phyloP scores from a whole-genome alignment of 345 rosid species.

The Stellera chamaejasme region DNA sequence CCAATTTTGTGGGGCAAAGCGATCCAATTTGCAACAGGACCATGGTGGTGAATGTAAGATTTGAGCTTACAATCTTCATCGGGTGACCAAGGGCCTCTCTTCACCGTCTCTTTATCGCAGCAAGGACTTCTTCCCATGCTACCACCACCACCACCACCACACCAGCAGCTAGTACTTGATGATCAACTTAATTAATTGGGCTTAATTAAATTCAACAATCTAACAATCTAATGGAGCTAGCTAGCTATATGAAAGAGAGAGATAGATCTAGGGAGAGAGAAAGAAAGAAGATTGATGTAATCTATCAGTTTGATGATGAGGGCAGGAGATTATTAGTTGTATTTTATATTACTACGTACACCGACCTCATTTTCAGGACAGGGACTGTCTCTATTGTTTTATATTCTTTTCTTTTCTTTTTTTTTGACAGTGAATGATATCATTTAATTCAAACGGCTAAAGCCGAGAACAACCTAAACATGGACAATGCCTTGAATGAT shows the following conservation, averaged over 20 bases:
- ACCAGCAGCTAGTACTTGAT: too few relatives aligned
- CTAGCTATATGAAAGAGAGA: conserved; percentile 25
- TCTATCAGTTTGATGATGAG: not conserved
- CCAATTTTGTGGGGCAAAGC: conserved; percentile 75
- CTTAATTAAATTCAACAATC: not conserved
- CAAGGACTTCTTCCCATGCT: conserved; percentile 87
- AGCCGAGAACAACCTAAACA: too few relatives aligned
- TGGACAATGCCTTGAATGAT: too few relatives aligned
- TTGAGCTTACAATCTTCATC: conserved; percentile 79
- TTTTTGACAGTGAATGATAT: too few relatives aligned
- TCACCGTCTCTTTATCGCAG: conserved; percentile 78
- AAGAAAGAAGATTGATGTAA: conserved; percentile 3
- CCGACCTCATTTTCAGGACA: too few relatives aligned
- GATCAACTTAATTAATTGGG: too few relatives aligned
- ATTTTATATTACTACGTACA: too few relatives aligned
- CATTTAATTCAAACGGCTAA: too few relatives aligned
- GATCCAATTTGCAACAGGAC: conserved; percentile 82
- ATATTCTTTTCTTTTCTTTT: too few relatives aligned
- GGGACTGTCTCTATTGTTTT: too few relatives aligned
- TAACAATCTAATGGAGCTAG: conserved; percentile 7
- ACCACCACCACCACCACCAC: too few relatives aligned
- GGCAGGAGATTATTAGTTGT: too few relatives aligned
- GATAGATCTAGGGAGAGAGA: conserved; percentile 7
- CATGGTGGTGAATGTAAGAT: conserved; percentile 49
- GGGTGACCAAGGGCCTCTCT: conserved; percentile 92